Percentiles rank a stretch among this genome's conserved stretches.
Conservation (phyloP, 306 rosid species). For the Inga laurina region DNA sequence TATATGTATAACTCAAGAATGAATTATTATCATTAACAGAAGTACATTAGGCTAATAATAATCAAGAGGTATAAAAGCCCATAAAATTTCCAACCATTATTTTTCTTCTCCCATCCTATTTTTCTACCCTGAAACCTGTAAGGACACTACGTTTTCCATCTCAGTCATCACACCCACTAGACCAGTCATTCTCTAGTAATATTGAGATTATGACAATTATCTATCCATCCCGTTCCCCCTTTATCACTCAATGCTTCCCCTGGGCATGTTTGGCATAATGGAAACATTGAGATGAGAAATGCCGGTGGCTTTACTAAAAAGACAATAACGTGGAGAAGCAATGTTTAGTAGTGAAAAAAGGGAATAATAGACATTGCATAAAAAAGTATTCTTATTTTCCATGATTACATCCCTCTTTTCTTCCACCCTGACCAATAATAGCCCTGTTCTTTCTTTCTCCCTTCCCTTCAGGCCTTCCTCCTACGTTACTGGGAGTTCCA, state of each 20-base stretch:
- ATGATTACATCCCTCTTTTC: background rate
- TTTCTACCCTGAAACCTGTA: background rate
- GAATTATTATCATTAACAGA: background rate
- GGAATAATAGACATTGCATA: background rate
- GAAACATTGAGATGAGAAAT: background rate
- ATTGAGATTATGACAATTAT: background rate
- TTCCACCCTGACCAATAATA: background rate
- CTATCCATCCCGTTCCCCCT: background rate
- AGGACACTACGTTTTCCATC: background rate
- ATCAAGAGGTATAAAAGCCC: background rate
- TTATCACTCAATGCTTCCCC: background rate
- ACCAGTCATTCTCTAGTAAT: background rate
- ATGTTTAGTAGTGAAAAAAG: background rate
- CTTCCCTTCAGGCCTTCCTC: background rate
- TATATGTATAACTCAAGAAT: background rate
- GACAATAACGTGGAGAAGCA: background rate
- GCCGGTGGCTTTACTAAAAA: background rate
- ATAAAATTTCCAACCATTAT: background rate
- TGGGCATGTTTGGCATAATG: background rate
- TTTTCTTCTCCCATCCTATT: background rate
- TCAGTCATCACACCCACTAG: background rate
- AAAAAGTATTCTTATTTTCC: background rate
- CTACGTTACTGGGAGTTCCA: background rate
- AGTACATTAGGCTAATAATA: background rate
- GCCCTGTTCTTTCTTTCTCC: background rate